Percentiles rank a stretch among this genome's conserved stretches.
These are phyloP conservation scores for Raffaelea albimanens DNA, from an alignment of 2,329 filamentous ascomycete genomes.

Conservation along the genomic window DNA sequence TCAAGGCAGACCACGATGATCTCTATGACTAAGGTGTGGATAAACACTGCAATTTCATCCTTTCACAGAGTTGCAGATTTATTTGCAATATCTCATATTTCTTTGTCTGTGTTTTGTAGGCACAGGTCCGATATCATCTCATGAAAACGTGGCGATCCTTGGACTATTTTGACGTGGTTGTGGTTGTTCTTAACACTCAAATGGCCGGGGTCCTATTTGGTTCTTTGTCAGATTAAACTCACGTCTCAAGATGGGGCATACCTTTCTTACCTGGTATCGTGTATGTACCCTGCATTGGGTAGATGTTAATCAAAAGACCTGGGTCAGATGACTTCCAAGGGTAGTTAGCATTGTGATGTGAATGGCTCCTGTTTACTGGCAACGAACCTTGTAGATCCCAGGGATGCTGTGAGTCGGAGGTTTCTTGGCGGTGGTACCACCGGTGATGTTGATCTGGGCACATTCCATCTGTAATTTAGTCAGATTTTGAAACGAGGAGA, in stretches of 20 bases:
- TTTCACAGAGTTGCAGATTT: too few species aligned
- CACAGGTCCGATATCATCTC: too few species aligned
- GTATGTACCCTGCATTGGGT: slow-evolving; percentile 21
- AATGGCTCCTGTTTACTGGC: background rate
- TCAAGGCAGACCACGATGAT: slow-evolving; percentile 28
- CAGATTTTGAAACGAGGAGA: too few species aligned
- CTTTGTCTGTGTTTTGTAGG: too few species aligned
- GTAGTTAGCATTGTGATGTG: background rate
- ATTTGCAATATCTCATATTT: too few species aligned
- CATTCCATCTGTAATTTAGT: slow-evolving; percentile 28
- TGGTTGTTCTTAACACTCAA: too few species aligned
- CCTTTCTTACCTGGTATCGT: slow-evolving; percentile 21
- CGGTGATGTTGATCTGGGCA: slow-evolving; percentile 26
- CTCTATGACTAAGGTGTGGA: background rate
- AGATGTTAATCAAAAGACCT: slow-evolving; percentile 26
- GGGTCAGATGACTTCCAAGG: slow-evolving; percentile 20
- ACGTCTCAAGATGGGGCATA: too few species aligned
- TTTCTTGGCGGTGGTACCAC: slow-evolving; percentile 19
- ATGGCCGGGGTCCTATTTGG: too few species aligned
- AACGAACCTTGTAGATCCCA: slow-evolving; percentile 23
- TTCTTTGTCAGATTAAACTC: too few species aligned
- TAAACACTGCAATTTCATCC: too few species aligned
- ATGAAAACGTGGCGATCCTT: too few species aligned
- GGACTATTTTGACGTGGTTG: too few species aligned
- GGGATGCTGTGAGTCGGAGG: slow-evolving; percentile 26